Evolutionary conservation across 2,329 filamentous ascomycete species (phyloP), one percentile per base, ranked within the genome.

Genomic region (Botrytis pseudocinerea): DNA sequence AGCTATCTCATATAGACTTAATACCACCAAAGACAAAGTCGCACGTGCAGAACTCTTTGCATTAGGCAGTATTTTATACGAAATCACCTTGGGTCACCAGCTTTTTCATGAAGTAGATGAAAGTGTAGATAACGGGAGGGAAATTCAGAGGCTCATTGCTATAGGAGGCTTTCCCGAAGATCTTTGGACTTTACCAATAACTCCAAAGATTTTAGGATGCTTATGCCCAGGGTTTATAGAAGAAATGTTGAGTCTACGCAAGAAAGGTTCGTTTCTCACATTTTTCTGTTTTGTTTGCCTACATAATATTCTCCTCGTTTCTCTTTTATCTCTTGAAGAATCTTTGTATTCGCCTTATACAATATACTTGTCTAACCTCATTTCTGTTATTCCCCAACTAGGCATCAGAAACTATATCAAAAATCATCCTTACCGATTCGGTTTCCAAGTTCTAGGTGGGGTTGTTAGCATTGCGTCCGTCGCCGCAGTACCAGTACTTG

Each of bases 41-140:
- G 20, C 38, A 9, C 54, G 54, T 4, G 42, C 32, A 12, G 40
- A 70, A 25, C 38, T 40, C 40, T 70, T 70, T 5, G 68, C 68
- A 16, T 44, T 70, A 10, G 68, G 68, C 2, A 70, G 68, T n/a
- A 28, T 70, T 38, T 35, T 70, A 28, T 70, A 70, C 22, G 68
- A 71, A 66, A 5, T 69, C 18, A 22, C 18, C 9, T 54, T 44
- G 10, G 48, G 42, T 8, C 68, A 51, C 35, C 25, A 42, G 16
- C 51, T 66, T 22, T 66, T 70, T 9, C 42, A 61, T 20, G 40
- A 61, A 9, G 22, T 20, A 51, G 42, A 32, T 12, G 68, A 70
- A n/a, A 7, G 54, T 44, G 22, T 9, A n/a, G 18, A 35, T 8
- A 7, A 20, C 3, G 54, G 32, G n/a, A 20, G 28, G 1, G 42